phyloP scores from a whole-genome alignment of 2,329 filamentous ascomycete species.

The Diplodia seriata region DNA sequence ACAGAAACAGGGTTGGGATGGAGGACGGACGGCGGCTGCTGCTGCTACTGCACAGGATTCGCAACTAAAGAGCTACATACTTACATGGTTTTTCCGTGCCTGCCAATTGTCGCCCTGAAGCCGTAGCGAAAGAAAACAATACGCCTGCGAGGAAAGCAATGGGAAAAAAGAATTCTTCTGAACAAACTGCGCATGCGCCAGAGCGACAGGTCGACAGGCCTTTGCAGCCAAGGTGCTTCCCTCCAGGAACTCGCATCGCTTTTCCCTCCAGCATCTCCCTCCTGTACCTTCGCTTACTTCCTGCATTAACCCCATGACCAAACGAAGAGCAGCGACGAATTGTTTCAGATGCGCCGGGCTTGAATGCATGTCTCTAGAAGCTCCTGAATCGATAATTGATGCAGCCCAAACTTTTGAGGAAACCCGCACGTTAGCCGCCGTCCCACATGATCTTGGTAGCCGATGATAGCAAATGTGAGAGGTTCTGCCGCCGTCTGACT shows the following conservation, averaged over 20 bases:
- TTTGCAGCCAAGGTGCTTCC: slow-evolving; percentile 9
- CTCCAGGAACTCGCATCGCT: slow-evolving; percentile 27
- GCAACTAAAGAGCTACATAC: slow-evolving; percentile 19
- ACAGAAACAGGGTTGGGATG: slow-evolving; percentile 19
- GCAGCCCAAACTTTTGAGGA: slow-evolving; percentile 28
- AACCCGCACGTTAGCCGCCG: slow-evolving; percentile 28
- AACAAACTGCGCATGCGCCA: slow-evolving; percentile 15
- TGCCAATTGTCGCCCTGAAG: slow-evolving; percentile 9
- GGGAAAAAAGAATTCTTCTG: background rate
- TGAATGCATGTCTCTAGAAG: slow-evolving; percentile 33
- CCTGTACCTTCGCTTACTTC: slow-evolving; percentile 16
- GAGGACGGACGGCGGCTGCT: background rate
- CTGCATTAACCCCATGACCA: slow-evolving; percentile 24
- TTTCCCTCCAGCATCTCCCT: slow-evolving; percentile 22
- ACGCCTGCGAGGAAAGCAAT: background rate
- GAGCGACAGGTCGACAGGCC: slow-evolving; percentile 24
- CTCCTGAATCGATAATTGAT: slow-evolving; percentile 30
- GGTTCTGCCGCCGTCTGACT: slow-evolving; percentile 24
- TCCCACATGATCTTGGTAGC: slow-evolving; percentile 20
- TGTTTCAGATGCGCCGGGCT: slow-evolving; percentile 32
- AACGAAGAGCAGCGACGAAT: slow-evolving; percentile 28
- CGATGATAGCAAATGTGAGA: slow-evolving; percentile 20
- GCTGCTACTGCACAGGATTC: slow-evolving; percentile 13
- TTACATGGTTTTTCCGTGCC: slow-evolving; percentile 16
- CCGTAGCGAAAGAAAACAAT: background rate